phyloP scores from a whole-genome alignment of 169 alveolate genomes.

The Babesia ovata region DNA sequence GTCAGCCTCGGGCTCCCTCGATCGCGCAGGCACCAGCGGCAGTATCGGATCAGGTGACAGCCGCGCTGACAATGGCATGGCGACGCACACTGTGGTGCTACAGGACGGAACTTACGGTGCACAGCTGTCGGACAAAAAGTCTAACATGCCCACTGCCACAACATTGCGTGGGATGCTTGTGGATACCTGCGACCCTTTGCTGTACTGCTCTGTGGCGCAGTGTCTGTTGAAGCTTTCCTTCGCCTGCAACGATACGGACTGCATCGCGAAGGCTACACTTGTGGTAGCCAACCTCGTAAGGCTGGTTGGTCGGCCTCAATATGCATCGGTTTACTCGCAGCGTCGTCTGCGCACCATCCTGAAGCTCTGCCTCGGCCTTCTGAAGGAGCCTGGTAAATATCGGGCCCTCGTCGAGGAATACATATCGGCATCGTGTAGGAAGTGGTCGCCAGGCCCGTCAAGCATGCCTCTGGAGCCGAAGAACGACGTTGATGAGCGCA shows the following conservation, averaged over 20 bases:
- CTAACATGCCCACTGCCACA: neutral
- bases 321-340: conserved; percentile 27
- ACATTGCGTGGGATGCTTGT: conserved; percentile 16
- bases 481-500: conserved; percentile 19
- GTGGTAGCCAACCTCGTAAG: conserved; percentile 35
- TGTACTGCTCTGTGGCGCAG: conserved; percentile 62
- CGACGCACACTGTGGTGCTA: conserved; percentile 89
- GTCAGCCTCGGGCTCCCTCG: conserved; percentile 44
- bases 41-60: neutral
- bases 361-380: conserved; percentile 40
- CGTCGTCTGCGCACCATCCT: conserved; percentile 34
- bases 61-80: neutral
- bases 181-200: conserved; percentile 53
- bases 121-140: conserved; percentile 68
- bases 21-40: neutral
- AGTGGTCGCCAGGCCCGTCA: neutral
- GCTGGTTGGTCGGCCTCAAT: conserved; percentile 19
- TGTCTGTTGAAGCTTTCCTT: conserved; percentile 50
- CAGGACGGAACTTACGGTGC: conserved; percentile 97
- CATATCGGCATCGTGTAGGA: conserved; percentile 9
- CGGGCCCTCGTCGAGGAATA: conserved; percentile 32
- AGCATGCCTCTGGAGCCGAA: conserved; percentile 11
- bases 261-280: conserved; percentile 31
- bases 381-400: conserved; percentile 38
- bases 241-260: conserved; percentile 39